A percentile compares a stretch with the other conserved stretches of the same genome.
phyloP scores from a whole-genome alignment of 2,329 filamentous ascomycete genomes.

The Penicillium nordicum region DNA sequence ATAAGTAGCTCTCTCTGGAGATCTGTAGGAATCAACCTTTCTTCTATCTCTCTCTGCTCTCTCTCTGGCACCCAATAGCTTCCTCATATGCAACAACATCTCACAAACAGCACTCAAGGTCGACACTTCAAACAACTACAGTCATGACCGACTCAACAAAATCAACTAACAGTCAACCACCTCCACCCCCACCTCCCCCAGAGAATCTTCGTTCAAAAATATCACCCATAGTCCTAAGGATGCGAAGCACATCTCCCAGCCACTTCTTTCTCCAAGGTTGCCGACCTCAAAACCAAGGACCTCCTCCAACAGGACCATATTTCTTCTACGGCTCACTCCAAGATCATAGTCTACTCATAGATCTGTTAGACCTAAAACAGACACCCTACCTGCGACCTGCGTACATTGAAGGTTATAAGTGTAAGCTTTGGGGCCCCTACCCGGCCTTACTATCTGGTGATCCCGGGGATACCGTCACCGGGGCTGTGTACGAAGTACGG shows the following conservation, averaged over 20 bases:
- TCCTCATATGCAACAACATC: too few relatives aligned
- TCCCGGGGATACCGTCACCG: slow-evolving; percentile 9
- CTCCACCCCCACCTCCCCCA: slow-evolving; percentile 7
- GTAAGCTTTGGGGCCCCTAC: slow-evolving; percentile 23
- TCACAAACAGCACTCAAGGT: background rate
- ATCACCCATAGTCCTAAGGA: slow-evolving; percentile 4
- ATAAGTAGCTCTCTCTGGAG: too few relatives aligned
- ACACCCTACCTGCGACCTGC: slow-evolving; percentile 15
- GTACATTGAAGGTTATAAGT: slow-evolving; percentile 16
- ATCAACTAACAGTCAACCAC: background rate
- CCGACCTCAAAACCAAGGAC: background rate
- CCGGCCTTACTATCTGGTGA: slow-evolving; percentile 15
- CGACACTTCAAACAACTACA: background rate
- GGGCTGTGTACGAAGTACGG: slow-evolving; percentile 17
- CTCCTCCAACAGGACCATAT: slow-evolving; percentile 18
- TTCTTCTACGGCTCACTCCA: slow-evolving; percentile 37
- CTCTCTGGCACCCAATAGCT: too few relatives aligned
- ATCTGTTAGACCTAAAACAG: slow-evolving; percentile 17
- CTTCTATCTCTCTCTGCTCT: too few relatives aligned
- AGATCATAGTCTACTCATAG: slow-evolving; percentile 21
- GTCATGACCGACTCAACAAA: background rate
- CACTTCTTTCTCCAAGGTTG: background rate
- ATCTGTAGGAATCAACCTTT: too few relatives aligned
- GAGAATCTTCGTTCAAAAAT: background rate
- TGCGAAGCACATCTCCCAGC: slow-evolving; percentile 1